These are phyloP conservation scores for Salvia sclarea DNA, from an alignment of 305 asterid species.

Conservation along the genomic window DNA sequence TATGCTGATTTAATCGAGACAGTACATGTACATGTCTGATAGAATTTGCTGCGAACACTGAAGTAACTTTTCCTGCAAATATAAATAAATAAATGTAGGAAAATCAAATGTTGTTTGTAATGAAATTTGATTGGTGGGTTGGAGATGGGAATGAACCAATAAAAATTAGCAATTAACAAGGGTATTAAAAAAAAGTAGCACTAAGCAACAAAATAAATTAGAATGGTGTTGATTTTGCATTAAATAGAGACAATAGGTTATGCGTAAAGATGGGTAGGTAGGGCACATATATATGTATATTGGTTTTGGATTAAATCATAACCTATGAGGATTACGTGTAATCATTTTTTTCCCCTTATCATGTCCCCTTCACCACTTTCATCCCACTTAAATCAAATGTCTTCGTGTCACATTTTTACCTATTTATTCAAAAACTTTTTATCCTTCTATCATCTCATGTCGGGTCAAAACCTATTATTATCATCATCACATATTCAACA, in stretches of 20 bases:
- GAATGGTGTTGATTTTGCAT: background rate
- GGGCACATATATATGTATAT: constrained; percentile 35
- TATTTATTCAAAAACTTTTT: background rate
- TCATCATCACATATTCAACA: background rate
- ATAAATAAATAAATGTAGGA: too few relatives aligned
- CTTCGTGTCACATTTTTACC: constrained; percentile 38
- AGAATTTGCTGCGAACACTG: too few relatives aligned
- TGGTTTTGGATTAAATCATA: constrained; percentile 33
- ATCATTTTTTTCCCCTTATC: constrained; percentile 34
- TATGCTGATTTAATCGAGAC: too few relatives aligned
- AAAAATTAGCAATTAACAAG: constrained; percentile 29
- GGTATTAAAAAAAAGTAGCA: background rate
- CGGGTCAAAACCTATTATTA: background rate
- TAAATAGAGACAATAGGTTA: constrained; percentile 30
- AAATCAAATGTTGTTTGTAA: background rate
- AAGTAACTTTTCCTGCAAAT: constrained; percentile 4
- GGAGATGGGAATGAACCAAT: constrained; percentile 34
- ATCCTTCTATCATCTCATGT: constrained; percentile 9
- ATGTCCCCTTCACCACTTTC: constrained; percentile 39
- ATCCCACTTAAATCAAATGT: constrained; percentile 32
- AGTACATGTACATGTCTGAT: too few relatives aligned
- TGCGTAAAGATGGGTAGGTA: constrained; percentile 34
- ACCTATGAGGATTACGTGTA: constrained; percentile 31
- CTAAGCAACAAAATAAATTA: constrained; percentile 32
- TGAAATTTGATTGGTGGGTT: constrained; percentile 38